Evolutionary conservation across 306 rosid genomes (phyloP).

Genomic region (Lupinus albus): DNA sequence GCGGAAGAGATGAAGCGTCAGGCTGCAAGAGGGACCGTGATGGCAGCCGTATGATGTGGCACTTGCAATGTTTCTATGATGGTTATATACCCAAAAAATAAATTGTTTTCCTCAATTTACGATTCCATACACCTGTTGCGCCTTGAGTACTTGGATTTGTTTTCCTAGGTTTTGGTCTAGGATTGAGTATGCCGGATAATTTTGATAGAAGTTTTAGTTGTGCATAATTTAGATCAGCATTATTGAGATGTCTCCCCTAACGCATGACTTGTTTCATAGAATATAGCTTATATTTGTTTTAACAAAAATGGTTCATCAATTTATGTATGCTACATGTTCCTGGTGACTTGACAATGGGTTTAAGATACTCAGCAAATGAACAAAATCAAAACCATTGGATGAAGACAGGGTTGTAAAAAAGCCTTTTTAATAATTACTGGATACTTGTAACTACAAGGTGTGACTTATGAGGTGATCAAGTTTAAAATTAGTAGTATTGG

Average conservation of each 20-base stretch:
- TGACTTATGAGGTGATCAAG: background rate
- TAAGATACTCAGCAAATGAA: constrained; percentile 6
- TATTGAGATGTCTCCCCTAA: constrained; percentile 29
- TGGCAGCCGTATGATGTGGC: constrained; percentile 69
- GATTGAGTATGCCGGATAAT: constrained; percentile 34
- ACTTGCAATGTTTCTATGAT: constrained; percentile 11
- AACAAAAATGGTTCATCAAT: constrained; percentile 15
- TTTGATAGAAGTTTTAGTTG: constrained; percentile 35
- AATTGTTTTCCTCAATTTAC: constrained; percentile 24
- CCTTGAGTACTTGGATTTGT: constrained; percentile 36
- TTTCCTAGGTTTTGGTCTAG: constrained; percentile 34
- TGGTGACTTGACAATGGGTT: constrained; percentile 11
- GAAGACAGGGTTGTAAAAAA: background rate
- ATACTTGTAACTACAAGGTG: background rate
- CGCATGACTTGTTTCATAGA: constrained; percentile 19
- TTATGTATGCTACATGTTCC: background rate
- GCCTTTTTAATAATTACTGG: background rate
- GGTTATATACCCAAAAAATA: background rate
- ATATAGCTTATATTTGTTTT: background rate
- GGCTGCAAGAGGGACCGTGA: constrained; percentile 86
- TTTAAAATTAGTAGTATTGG: background rate
- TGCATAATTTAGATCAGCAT: constrained; percentile 42
- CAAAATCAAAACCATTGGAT: background rate
- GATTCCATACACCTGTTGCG: constrained; percentile 29
- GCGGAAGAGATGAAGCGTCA: constrained; percentile 66